A percentile compares a stretch with the other conserved stretches of the same genome.
phyloP scores from a whole-genome alignment of 2,329 filamentous ascomycete species.

The Hypoxylon sp. region DNA sequence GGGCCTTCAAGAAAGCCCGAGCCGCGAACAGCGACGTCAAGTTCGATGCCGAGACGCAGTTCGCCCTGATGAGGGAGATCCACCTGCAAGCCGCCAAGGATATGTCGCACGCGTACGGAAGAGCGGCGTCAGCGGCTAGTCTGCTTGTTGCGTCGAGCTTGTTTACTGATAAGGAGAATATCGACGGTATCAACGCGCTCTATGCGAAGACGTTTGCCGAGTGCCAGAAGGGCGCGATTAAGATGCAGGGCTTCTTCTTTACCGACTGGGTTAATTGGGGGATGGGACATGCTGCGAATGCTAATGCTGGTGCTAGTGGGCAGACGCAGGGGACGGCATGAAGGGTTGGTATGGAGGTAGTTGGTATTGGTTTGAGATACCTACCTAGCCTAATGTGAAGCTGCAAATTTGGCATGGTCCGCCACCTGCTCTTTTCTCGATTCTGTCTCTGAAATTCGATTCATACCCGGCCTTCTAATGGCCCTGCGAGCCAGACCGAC shows the following conservation, averaged over 20 bases:
- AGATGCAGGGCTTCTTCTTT: slow-evolving; percentile 77
- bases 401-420: too few species aligned
- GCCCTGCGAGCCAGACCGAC: too few species aligned
- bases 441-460: too few species aligned
- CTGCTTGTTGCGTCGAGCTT: slow-evolving; percentile 76
- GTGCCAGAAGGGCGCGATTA: slow-evolving; percentile 71
- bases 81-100: slow-evolving; percentile 77
- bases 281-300: slow-evolving; percentile 62
- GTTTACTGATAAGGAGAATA: slow-evolving; percentile 67
- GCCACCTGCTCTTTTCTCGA: too few species aligned
- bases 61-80: slow-evolving; percentile 74
- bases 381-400: background rate
- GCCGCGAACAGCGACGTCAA: slow-evolving; percentile 61
- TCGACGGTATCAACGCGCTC: slow-evolving; percentile 72
- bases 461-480: too few species aligned
- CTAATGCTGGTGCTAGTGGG: slow-evolving; percentile 16
- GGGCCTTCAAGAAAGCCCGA: slow-evolving; percentile 72
- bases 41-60: slow-evolving; percentile 60
- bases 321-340: background rate
- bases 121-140: slow-evolving; percentile 80
- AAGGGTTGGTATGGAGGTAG: background rate
- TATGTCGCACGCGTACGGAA: slow-evolving; percentile 77
- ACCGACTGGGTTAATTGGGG: slow-evolving; percentile 83
- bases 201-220: slow-evolving; percentile 74
- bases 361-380: background rate